Evolutionary conservation across 2,329 filamentous ascomycete genomes (phyloP).

Genomic region (Thelonectria blattea): DNA sequence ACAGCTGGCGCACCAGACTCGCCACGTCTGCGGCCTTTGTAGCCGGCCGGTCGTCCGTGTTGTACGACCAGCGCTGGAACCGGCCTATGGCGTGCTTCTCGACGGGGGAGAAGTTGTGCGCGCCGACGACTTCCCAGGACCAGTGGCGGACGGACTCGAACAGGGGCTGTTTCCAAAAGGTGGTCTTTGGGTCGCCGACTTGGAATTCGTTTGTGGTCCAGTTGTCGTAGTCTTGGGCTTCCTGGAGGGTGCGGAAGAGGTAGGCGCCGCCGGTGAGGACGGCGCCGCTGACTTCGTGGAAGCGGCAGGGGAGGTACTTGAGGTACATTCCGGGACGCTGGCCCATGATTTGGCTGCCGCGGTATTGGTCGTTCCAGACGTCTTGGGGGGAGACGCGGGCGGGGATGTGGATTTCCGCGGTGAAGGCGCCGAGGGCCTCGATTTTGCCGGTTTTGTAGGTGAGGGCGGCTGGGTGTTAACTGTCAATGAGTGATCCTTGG

Average conservation of each 20-base stretch:
- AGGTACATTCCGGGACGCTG: constrained; percentile 29
- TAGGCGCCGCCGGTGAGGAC: constrained; percentile 28
- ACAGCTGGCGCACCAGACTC: constrained; percentile 24
- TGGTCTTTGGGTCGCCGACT: constrained; percentile 29
- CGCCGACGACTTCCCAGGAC: constrained; percentile 29
- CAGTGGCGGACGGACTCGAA: constrained; percentile 24
- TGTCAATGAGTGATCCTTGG: no score
- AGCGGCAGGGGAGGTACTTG: constrained; percentile 27
- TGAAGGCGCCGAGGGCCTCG: constrained; percentile 25
- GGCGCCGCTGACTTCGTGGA: constrained; percentile 26
- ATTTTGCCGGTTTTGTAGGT: constrained; percentile 20
- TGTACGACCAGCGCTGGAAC: constrained; percentile 30
- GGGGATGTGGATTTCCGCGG: constrained; percentile 24
- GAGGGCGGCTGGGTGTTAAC: no score
- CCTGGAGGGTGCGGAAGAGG: constrained; percentile 24
- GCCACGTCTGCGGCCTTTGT: constrained; percentile 1
- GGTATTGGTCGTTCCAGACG: constrained; percentile 28
- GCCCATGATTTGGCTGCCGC: constrained; percentile 26
- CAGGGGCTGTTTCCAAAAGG: constrained; percentile 31
- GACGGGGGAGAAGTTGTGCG: constrained; percentile 25
- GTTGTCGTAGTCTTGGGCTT: constrained; percentile 21
- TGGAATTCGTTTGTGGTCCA: constrained; percentile 33
- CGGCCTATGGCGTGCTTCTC: constrained; percentile 22
- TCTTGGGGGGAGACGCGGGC: constrained; percentile 24
- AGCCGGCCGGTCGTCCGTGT: background rate